Evolutionary conservation across 2,329 filamentous ascomycete species (phyloP), one percentile per base, ranked within the genome.

Genomic region (Trichoderma sp.): DNA sequence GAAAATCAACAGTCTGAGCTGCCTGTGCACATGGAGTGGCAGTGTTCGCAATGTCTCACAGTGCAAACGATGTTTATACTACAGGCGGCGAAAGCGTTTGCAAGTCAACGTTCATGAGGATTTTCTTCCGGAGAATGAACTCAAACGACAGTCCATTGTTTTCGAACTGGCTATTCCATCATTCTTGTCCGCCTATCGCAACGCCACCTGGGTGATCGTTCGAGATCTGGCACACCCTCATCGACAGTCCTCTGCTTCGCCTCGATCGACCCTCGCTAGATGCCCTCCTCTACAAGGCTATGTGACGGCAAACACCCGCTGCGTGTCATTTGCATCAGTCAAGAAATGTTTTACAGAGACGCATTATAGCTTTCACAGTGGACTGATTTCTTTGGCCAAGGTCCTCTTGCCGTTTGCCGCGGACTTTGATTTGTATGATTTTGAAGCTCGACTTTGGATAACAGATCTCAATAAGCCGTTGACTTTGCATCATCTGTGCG

Each of bases 401-500:
- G 47, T 67, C 15, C 12, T 67, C 7, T 26, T 69, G 15, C 67
- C 67, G 3, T 62, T 63, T 10, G 67, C 59, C 1, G 66, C 66
- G 14, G n/a, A 58, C 3, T 69, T 69, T 14, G 19, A 47, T 43
- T 51, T 61, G 9, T 68, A 54, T 5, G 67, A 69, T 28, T 21
- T 17, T 1, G 43, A 26, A 0, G 52, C 58, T 14, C 24, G 57
- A 12, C 34, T 56, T 0, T 69, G 67, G 67, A 21, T 58, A 1
- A 28, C 19, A 9, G 57, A 69, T 61, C 44, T 66, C n/a, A 10
- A 15, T 21, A 7, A 73, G 75, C 15, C 84, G 76, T 64, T 81
- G 64, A 80, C 82, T 0, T 74, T 76, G 3, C 74, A 75, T 2
- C 88, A 79, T 63, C 81, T 80, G 51, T 73, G 81, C 9, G 67